Percentiles rank a stretch among this genome's conserved stretches.
phyloP scores from a whole-genome alignment of 1,284 basidiomycete species.

The Tilletia setariae region DNA sequence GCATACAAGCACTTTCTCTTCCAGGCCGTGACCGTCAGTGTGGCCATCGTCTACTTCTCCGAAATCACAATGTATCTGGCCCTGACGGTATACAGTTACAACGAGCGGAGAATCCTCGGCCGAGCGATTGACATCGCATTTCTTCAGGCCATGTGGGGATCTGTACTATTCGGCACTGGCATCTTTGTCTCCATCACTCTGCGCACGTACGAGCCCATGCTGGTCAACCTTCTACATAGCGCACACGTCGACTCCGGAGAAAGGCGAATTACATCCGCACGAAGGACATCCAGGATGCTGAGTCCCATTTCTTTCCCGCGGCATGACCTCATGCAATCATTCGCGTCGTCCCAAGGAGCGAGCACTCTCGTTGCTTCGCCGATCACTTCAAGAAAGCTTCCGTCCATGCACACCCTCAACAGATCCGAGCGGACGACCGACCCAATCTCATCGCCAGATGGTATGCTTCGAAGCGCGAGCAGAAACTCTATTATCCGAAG shows the following conservation, averaged over 20 bases:
- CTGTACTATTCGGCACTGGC: not conserved
- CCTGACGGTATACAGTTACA: not conserved
- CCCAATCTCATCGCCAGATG: too few species aligned
- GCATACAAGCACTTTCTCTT: conserved; percentile 7
- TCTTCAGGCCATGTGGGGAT: conserved; percentile 8
- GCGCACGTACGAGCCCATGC: conserved; percentile 8
- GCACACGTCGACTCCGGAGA: not conserved
- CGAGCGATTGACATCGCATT: not conserved
- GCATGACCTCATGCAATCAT: not conserved
- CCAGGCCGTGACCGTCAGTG: not conserved
- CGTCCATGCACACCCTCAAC: not conserved
- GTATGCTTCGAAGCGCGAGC: too few species aligned
- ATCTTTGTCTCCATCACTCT: not conserved
- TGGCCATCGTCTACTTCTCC: conserved; percentile 4
- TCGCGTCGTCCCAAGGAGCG: not conserved
- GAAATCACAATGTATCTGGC: not conserved
- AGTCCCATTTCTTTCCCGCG: not conserved
- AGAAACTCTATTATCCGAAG: too few species aligned
- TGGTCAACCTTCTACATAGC: not conserved
- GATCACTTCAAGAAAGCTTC: not conserved
- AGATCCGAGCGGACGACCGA: too few species aligned
- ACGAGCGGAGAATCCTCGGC: not conserved
- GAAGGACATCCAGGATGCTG: not conserved
- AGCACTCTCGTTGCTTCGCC: not conserved
- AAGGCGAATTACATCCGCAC: not conserved